Base-by-base conservation (phyloP, 768 basidiomycete genomes). In the Podaxis sp. region DNA sequence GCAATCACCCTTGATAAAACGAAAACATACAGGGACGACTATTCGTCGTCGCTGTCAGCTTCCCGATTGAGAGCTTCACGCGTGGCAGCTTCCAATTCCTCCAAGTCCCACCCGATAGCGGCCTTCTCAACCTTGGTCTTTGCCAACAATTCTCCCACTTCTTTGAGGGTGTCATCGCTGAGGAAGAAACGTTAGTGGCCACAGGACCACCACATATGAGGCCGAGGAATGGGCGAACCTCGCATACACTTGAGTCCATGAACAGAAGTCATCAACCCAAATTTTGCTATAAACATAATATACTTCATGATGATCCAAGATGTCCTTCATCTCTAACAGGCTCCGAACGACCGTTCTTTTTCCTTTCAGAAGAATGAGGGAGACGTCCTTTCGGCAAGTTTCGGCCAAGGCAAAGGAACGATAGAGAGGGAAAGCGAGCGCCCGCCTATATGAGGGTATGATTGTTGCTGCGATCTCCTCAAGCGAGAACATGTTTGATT, bases 201-300 rank as follows among this genome's bases (percentile, higher is more conserved):
- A 38, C 28, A 51, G 51, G 22, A 59, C 56, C 33, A 39, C 56
- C 33, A 39, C 56, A 17, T 26, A 13, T n/a, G 38, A 54, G 30
- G 57, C 24, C 7, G 30, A 52, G 36, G 26, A 53, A 58, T 11
- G 42, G n/a, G 72, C 85, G 64, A 68, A 93, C 92, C 81, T 85
- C n/a, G 89, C 86, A 67, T 79, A 79, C 8, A 82, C 77, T 68
- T 92, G 88, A 39, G 83, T 77, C 93, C 93, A 94, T n/a, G 87
- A 83, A 67, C 89, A 90, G 67, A 91, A 88, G 69, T 94, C 93
- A 65, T 93, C 88, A 49, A 93, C 67, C 93, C 93, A 95, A 38
- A 93, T 83, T 72, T 92, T 92, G 73, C 84, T 88, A 72, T 93
- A 95, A n/a, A 93, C 80, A 72, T 93, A 93, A 74, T 95, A 95